These are phyloP conservation scores for Boechera divaricarpa DNA, from an alignment of 345 rosid genomes.

Conservation along the genomic window DNA sequence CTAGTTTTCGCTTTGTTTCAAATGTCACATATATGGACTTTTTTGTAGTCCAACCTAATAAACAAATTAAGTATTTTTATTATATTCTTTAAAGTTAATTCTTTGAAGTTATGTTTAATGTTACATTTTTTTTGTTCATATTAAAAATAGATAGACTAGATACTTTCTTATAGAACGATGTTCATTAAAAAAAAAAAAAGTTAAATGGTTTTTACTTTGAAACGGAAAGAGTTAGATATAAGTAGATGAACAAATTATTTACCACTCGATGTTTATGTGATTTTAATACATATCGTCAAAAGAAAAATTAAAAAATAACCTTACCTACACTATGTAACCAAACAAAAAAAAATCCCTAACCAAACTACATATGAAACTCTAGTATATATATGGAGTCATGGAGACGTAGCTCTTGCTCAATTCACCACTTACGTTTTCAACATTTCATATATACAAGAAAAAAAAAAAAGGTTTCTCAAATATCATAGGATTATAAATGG, in stretches of 20 bases:
- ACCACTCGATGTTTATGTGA: neutral
- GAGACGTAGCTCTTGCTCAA: neutral
- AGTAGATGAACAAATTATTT: neutral
- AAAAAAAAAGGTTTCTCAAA: neutral
- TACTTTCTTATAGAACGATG: no score
- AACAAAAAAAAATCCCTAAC: neutral
- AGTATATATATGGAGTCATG: neutral
- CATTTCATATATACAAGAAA: neutral
- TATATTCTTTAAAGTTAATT: no score
- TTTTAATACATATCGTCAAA: neutral
- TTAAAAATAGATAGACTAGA: no score
- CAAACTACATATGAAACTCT: neutral
- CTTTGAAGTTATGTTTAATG: no score
- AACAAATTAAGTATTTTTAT: no score
- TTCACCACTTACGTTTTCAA: neutral
- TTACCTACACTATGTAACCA: neutral
- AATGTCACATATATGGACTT: no score
- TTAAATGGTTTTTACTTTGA: no score
- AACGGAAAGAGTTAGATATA: neutral
- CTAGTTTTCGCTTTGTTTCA: neutral
- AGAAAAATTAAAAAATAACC: neutral
- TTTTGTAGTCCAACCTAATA: no score
- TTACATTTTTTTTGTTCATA: no score
- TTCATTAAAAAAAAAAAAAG: no score
- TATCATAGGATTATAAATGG: conserved; percentile 21